Evolutionary conservation across 176 grass and related monocot species (phyloP).

Genomic region (Calamus simplicifolius): DNA sequence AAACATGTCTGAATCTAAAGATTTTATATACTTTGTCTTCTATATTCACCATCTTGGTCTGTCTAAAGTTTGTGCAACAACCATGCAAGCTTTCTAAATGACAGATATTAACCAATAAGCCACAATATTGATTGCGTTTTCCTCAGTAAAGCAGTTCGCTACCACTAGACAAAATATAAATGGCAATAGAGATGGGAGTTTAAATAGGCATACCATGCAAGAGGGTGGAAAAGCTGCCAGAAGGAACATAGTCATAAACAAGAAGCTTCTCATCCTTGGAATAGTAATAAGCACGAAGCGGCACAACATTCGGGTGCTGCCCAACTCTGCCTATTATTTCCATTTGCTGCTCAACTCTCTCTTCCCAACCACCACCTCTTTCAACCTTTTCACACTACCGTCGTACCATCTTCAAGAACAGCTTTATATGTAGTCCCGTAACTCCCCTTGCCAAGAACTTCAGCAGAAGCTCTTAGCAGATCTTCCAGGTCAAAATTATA

Average conservation of each 20-base stretch:
- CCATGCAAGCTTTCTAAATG: no score
- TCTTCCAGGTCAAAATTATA: slow-evolving; percentile 97
- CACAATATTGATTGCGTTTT: no score
- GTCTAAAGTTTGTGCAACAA: no score
- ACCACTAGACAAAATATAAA: no score
- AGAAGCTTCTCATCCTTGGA: slow-evolving; percentile 98
- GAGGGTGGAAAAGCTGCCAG: slow-evolving; percentile 61
- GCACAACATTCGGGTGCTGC: slow-evolving; percentile 69
- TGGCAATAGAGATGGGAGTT: not conserved
- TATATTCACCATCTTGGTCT: no score
- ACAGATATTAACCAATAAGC: no score
- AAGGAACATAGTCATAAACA: slow-evolving; percentile 75
- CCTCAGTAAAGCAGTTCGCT: no score
- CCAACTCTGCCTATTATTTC: slow-evolving; percentile 78
- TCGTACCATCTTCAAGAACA: slow-evolving; percentile 92
- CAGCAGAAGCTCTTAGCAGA: slow-evolving; percentile 89
- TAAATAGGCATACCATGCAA: slow-evolving; percentile 68
- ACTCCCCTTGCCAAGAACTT: slow-evolving; percentile 93
- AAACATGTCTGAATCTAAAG: no score
- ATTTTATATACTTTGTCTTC: no score
- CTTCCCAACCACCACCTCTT: slow-evolving; percentile 79
- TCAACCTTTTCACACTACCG: slow-evolving; percentile 90
- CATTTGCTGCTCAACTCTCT: slow-evolving; percentile 91
- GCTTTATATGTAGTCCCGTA: slow-evolving; percentile 95
- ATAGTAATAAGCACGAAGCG: slow-evolving; percentile 92